Base-by-base conservation (phyloP, 306 rosid genomes). In the Datisca glomerata region DNA sequence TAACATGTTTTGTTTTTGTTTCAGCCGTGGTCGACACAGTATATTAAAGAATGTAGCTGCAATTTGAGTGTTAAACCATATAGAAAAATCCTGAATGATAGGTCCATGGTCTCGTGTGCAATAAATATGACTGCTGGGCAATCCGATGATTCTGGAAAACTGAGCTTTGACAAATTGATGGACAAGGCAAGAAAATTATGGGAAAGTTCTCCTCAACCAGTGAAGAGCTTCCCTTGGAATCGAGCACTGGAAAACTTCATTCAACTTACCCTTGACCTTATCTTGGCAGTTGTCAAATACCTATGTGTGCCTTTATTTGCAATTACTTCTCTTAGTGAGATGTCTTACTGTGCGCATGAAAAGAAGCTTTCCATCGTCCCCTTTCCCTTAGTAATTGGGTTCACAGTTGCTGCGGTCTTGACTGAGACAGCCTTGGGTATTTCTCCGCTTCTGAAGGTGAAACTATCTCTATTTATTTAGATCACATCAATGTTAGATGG, bases 311-410 rank as follows among this genome's bases (percentile, higher is more conserved):
- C 96, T 49, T 47, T 89, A 27, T 60, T 84, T 1, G 51, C 63
- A 0, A 64, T 80, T 39, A 60, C 96, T 44, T 68, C 86, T 21
- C 85, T 89, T 21, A 84, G 93, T 46, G 95, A 84, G 73, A 60
- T 84, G 77, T 84, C 96, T 21, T 89, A 89, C 57, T 89, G 93
- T 41, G 96, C 93, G 0, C 84, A 66, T 53, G 63, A 75, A 64
- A 66, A 55, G 74, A 89, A 79, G 78, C 76, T 89, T 21, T 35
- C 46, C 64, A 56, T 80, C 8, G 73, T 84, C 58, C 81, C 87
- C 56, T 14, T 80, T 43, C 85, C 81, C 0, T 24, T 84, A 56
- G 57, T 89, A 47, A 16, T 80, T 32, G 98, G 98, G 62, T 37
- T 76, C 44, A 57, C 77, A 41, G 40, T 80, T 68, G 93, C 96